A percentile compares a stretch with the other conserved stretches of the same genome.
phyloP scores from a whole-genome alignment of 2,329 filamentous ascomycete genomes.

The Remersonia thermophila region DNA sequence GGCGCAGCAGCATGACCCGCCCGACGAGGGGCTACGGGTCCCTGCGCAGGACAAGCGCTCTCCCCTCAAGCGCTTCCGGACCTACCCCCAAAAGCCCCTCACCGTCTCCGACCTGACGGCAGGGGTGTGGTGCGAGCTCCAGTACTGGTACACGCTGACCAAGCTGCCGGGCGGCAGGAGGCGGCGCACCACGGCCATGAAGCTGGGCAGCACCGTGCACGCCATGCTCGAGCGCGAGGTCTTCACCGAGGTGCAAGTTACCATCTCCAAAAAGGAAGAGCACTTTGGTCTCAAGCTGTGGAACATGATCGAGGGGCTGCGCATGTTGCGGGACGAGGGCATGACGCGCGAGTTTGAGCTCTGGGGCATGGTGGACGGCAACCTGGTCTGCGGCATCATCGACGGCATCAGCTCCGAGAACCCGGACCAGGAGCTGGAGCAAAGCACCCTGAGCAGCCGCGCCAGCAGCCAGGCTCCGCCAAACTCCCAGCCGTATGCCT shows the following conservation, averaged over 20 bases:
- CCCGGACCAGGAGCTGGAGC: slow-evolving; percentile 59
- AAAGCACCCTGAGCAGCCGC: slow-evolving; percentile 34
- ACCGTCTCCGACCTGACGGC: slow-evolving; percentile 81
- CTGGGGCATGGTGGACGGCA: slow-evolving; percentile 72
- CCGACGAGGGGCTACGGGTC: not conserved
- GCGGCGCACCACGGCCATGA: slow-evolving; percentile 71
- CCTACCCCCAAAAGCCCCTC: slow-evolving; percentile 62
- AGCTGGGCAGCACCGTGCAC: slow-evolving; percentile 66
- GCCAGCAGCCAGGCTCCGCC: slow-evolving; percentile 20
- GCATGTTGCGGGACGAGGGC: slow-evolving; percentile 58
- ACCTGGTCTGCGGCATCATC: slow-evolving; percentile 80
- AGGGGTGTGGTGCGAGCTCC: slow-evolving; percentile 90
- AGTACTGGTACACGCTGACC: slow-evolving; percentile 80
- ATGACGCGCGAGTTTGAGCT: slow-evolving; percentile 67
- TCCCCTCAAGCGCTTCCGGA: slow-evolving; percentile 68
- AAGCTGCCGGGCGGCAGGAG: slow-evolving; percentile 59
- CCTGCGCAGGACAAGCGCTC: slow-evolving; percentile 24
- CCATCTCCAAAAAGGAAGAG: slow-evolving; percentile 66
- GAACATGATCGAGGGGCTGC: slow-evolving; percentile 81
- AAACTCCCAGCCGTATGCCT: slow-evolving; percentile 18
- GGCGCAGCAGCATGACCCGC: not conserved
- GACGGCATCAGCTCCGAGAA: slow-evolving; percentile 72
- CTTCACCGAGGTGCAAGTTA: slow-evolving; percentile 61
- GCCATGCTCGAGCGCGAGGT: slow-evolving; percentile 76
- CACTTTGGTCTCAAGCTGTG: slow-evolving; percentile 70